Evolutionary conservation across 2,329 filamentous ascomycete species (phyloP), one percentile per base, ranked within the genome.

Genomic region (Aspergillus sp.): DNA sequence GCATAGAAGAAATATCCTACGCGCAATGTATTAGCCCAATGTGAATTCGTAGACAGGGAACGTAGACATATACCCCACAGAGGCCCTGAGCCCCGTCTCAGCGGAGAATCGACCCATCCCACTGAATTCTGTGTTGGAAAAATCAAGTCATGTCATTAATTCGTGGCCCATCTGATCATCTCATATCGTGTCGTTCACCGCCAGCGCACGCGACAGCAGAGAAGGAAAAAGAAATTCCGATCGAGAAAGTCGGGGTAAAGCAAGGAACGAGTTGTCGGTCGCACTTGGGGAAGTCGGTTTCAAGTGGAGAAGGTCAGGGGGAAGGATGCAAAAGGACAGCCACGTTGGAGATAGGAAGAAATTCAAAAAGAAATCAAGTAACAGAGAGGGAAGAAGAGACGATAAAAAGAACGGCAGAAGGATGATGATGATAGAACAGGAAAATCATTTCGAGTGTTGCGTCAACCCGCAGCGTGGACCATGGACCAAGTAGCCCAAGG

Each of bases 1-100:
- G 44, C 60, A 64, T n/a, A 65, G 27, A 39, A 69, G 53, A 40
- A 62, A 62, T 38, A 52, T 47, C 42, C 65, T 65, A 12, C 19
- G 45, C 12, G 43, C 6, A 37, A 9, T 39, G 12, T 34, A 39
- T 65, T 42, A 62, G 57, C 37, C 43, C 40, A 27, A 42, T 30
- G 19, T 19, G 7, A 33, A 27, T 35, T 13, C 13, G 35, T 33
- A 12, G 40, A n/a, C 11, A 37, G 42, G 37, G 40, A 19, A 37
- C 29, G 27, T 27, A 7, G 30, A 13, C 33, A 56, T 54, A 48
- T 54, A 66, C 63, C 62, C 62, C 48, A 66, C 44, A 44, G 53
- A 58, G 50, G 60, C 54, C 52, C 56, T 60, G 13, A 64, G 55
- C 46, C 58, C 56, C 10, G 52, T 55, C 41, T 65, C 62, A 34